Evolutionary conservation across 1,284 basidiomycete species (phyloP), one percentile per base, ranked within the genome.

Genomic region (Rhodotorula sp.): DNA sequence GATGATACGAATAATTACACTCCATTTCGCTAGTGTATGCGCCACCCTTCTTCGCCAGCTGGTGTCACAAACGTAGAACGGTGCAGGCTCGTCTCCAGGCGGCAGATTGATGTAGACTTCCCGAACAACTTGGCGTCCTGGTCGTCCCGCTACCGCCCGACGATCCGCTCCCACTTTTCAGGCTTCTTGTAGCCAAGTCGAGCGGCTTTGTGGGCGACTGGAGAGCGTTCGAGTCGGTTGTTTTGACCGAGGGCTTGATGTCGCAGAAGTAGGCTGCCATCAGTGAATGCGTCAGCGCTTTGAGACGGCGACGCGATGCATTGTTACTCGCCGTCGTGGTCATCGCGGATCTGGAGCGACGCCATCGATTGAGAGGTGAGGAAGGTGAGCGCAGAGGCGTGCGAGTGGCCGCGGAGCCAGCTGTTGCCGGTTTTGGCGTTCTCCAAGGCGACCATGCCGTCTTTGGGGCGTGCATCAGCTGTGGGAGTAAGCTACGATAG

Each of bases 191-290:
- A 56, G 0, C 62, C 67, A 6, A 64, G 67, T 1, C 67, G 62
- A 44, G 56, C 30, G 29, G 64, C 58, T 30, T 61, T 64, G n/a
- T n/a, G 10, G 67, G 62, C 19, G 62, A 64, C 8, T 49, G n/a
- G 58, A 68, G 58, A 29, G 62, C 61, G 17, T 15, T 15, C 8
- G 67, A 62, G 39, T 68, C 67, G 67, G 64, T 59, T 19, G 64
- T 59, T 19, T 59, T n/a, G 2, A 60, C 56, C 34, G 79, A 70
- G 32, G 78, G 78, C 68, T 80, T 80, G 76, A 79, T 78, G 6
- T 79, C 75, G 17, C 77, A 79, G 72, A 80, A 80, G 76, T 80
- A 80, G 61, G 80, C 64, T 66, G 64, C 15, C 3, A 48, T 19
- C 4, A 22, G 36, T 19, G n/a, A 13, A 4, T 8, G 27, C 24